Conservation (phyloP, 352 stramenopile genomes). For the Peronosclerospora sorghi region DNA sequence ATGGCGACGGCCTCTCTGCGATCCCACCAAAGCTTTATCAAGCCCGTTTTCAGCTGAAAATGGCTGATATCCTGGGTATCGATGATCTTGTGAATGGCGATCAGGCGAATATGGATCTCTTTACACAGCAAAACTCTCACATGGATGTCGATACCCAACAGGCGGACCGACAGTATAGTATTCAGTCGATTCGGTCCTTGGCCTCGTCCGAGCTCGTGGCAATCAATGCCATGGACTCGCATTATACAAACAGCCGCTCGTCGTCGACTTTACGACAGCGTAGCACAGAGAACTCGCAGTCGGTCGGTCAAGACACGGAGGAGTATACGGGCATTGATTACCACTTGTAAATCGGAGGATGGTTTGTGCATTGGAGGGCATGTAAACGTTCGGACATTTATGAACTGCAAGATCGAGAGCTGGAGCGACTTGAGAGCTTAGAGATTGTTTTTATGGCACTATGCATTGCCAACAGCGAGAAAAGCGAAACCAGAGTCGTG, state of each 20-base stretch:
- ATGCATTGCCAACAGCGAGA: no score
- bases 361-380: no score
- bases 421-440: no score
- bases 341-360: conserved; percentile 42
- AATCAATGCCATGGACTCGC: conserved; percentile 42
- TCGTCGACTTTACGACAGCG: conserved; percentile 46
- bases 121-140: conserved; percentile 81
- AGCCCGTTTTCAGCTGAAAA: conserved; percentile 77
- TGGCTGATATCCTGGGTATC: conserved; percentile 78
- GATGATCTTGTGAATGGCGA: conserved; percentile 51
- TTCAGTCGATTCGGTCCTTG: conserved; percentile 65
- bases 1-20: conserved; percentile 72
- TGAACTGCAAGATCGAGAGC: no score
- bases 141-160: conserved; percentile 77
- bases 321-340: conserved; percentile 82
- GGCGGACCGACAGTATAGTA: conserved; percentile 36
- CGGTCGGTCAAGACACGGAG: conserved; percentile 65
- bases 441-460: no score
- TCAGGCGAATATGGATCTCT: conserved; percentile 37
- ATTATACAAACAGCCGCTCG: conserved; percentile 47
- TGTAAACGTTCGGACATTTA: no score
- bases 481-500: no score
- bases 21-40: conserved; percentile 79
- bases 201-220: conserved; percentile 53
- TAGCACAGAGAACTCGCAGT: conserved; percentile 49